Conservation (phyloP, 2,329 filamentous ascomycete genomes). For the Erysiphe pulchra region DNA sequence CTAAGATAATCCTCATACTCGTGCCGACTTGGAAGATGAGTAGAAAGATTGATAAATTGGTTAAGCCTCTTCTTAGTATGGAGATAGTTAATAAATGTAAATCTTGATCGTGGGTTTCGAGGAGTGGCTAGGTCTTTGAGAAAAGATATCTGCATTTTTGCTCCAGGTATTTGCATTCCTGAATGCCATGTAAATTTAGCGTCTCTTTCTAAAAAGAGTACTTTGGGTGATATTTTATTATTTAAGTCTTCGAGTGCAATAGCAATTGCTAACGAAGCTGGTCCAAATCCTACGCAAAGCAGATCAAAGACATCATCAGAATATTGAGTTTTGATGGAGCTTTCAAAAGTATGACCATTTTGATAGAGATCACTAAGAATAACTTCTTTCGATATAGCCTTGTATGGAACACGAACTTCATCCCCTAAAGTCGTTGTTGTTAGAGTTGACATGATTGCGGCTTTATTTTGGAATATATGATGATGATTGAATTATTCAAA, state of each 20-base stretch:
- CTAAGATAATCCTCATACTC: constrained; percentile 93
- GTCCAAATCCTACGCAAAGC: constrained; percentile 78
- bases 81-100: constrained; percentile 91
- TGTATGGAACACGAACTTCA: no score
- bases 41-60: constrained; percentile 73
- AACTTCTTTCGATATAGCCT: no score
- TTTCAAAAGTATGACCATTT: no score
- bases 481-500: no score
- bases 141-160: constrained; percentile 95
- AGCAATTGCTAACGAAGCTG: constrained; percentile 69
- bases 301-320: constrained; percentile 34
- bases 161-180: constrained; percentile 79
- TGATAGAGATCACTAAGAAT: no score
- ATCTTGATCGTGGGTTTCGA: constrained; percentile 65
- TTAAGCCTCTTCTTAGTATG: constrained; percentile 59
- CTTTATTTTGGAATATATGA: no score
- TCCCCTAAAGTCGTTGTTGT: no score
- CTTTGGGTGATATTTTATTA: constrained; percentile 30
- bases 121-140: constrained; percentile 86
- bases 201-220: constrained; percentile 77
- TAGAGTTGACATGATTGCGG: no score
- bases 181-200: constrained; percentile 70
- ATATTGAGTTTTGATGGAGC: no score
- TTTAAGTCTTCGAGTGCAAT: constrained; percentile 65
- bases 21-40: constrained; percentile 60